Base-by-base conservation (phyloP, 306 rosid species). In the Lagenaria siceraria region DNA sequence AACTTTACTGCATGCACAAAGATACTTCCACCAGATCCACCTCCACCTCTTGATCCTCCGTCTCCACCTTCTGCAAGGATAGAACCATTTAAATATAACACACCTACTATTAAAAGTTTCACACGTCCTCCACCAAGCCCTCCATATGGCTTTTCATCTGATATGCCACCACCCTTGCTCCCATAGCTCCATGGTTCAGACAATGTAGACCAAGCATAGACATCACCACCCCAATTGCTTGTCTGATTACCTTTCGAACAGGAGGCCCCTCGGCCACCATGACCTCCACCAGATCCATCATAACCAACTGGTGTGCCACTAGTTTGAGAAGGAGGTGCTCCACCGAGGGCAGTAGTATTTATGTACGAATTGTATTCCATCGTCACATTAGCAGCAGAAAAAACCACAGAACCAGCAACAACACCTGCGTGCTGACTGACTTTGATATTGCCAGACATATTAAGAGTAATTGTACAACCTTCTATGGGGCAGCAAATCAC, bases 1-100 rank as follows among this genome's bases (percentile, higher is more conserved):
- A 95, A 84, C 87, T 94, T 94, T 82, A 87, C 55, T 48, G 98
- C 93, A 83, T 85, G 79, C 22, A 95, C 78, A 38, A 81, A 68
- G 78, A 95, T 90, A 85, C 98, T 95, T 89, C 98, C 98, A 38
- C 98, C 98, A 35, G 98, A 95, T 73, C 98, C 98, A 63, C 98
- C 98, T 78, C 98, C 98, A 7, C 91, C 91, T 77, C 86, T 83
- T 81, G 86, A 77, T 77, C 93, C 98, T 8, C 96, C 97, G 75
- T 88, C 81, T 71, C 98, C 98, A 77, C 98, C 98, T 86, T 90
- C 91, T 73, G 96, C 89, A 78, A 87, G 84, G 73, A 92, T 80
- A 58, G 96, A 90, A 38, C 98, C 98, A 83, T 92, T 90, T 82
- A 90, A 55, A 75, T 84, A 86, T 82, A 95, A 74, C 48, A 85